A percentile compares a stretch with the other conserved stretches of the same genome.
These are phyloP conservation scores for Colletotrichum chlorophyti DNA, from an alignment of 2,329 filamentous ascomycete genomes.

Conservation along the genomic window DNA sequence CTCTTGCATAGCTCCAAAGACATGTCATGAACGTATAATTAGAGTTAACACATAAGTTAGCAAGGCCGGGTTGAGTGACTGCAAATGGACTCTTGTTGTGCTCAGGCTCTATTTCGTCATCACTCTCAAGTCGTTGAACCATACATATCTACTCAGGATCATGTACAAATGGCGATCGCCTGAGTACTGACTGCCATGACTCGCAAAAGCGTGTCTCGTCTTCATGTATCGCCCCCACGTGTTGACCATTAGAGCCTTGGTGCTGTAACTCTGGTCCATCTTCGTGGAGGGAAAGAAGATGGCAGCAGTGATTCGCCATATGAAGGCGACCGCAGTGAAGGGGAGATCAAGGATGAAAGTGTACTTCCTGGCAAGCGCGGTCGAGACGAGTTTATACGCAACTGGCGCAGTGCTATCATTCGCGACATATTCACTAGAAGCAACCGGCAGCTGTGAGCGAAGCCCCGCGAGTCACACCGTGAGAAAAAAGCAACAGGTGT, in stretches of 20 bases:
- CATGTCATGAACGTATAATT: no score
- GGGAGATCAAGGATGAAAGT: slow-evolving; percentile 45
- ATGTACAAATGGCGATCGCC: slow-evolving; percentile 49
- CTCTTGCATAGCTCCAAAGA: no score
- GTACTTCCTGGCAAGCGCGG: slow-evolving; percentile 44
- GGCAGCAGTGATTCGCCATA: not conserved
- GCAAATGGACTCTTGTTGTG: no score
- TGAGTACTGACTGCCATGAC: slow-evolving; percentile 46
- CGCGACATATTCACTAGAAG: slow-evolving; percentile 36
- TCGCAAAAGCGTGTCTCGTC: slow-evolving; percentile 44
- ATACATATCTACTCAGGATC: slow-evolving; percentile 47
- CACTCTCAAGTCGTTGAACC: slow-evolving; percentile 43
- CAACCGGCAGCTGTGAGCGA: not conserved
- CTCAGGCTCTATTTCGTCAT: no score
- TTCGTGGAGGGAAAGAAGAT: not conserved
- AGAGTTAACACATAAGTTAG: no score
- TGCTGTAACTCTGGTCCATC: slow-evolving; percentile 1
- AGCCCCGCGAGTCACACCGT: no score
- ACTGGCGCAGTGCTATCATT: slow-evolving; percentile 38
- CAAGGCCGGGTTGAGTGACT: no score
- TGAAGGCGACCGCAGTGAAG: slow-evolving; percentile 45
- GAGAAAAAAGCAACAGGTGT: not conserved
- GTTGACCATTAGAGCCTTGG: slow-evolving; percentile 43
- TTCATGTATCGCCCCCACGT: slow-evolving; percentile 42
- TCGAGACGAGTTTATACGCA: slow-evolving; percentile 44